Conservation (phyloP, 2,329 filamentous ascomycete species). For the Sporothrix phasma region DNA sequence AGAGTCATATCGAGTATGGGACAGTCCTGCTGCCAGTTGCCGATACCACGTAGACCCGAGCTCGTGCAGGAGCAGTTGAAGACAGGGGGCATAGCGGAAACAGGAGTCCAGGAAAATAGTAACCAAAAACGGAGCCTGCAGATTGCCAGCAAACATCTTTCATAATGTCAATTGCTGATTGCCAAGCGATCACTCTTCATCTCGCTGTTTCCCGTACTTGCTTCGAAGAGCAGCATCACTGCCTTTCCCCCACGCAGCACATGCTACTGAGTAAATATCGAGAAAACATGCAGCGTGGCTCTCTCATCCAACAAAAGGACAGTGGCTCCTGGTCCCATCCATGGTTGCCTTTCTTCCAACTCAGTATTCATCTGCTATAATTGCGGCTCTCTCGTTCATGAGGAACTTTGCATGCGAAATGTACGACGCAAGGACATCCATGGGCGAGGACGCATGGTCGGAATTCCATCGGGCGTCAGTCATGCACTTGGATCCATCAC, state of each 20-base stretch:
- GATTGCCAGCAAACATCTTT: too few species aligned
- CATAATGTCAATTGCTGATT: neutral
- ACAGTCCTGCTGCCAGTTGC: neutral
- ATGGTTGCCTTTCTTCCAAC: too few species aligned
- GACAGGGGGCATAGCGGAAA: neutral
- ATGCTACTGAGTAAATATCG: too few species aligned
- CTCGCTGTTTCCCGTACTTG: neutral
- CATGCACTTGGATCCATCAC: neutral
- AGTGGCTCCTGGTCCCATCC: neutral
- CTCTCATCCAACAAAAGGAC: too few species aligned
- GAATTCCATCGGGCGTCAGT: neutral
- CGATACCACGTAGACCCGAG: neutral
- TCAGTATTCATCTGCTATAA: too few species aligned
- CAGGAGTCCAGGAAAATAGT: too few species aligned
- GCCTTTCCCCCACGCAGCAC: neutral
- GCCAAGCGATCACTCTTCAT: neutral
- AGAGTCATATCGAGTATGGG: neutral
- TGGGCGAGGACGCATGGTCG: neutral
- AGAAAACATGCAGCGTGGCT: neutral
- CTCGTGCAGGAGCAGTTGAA: neutral
- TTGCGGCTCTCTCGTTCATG: constrained; percentile 5
- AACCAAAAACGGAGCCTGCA: too few species aligned
- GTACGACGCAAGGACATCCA: neutral
- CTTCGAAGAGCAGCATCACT: neutral
- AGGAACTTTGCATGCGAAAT: neutral